These are phyloP conservation scores for Ogataea saltuana DNA, from an alignment of 805 yeast species.

Conservation along the genomic window DNA sequence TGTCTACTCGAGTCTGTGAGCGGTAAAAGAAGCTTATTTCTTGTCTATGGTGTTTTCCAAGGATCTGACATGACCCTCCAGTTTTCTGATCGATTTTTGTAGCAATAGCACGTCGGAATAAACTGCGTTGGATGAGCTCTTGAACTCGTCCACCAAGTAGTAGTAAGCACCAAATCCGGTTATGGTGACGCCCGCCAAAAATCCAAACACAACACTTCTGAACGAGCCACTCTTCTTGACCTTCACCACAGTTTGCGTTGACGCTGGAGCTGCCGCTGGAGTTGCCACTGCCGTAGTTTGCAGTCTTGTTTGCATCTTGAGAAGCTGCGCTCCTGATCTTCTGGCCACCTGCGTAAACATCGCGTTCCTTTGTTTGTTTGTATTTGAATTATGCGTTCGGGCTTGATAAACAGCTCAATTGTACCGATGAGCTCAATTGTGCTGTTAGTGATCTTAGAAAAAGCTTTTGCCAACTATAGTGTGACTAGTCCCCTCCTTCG, in stretches of 20 bases:
- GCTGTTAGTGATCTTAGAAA: no score
- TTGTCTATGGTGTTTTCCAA: slow-evolving; percentile 47
- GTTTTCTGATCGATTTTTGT: slow-evolving; percentile 63
- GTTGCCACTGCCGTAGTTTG: slow-evolving; percentile 22
- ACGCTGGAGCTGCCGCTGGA: slow-evolving; percentile 4
- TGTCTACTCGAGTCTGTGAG: slow-evolving; percentile 1
- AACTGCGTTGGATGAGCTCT: slow-evolving; percentile 67
- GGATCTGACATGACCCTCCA: slow-evolving; percentile 67
- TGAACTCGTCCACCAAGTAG: slow-evolving; percentile 76
- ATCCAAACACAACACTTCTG: slow-evolving; percentile 63
- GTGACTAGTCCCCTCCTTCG: neutral
- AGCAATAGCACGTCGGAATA: slow-evolving; percentile 73
- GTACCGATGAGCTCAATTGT: neutral
- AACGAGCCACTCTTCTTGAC: slow-evolving; percentile 30
- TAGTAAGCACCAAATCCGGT: slow-evolving; percentile 79
- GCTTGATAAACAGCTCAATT: neutral
- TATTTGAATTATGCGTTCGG: neutral
- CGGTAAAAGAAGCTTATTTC: slow-evolving; percentile 20
- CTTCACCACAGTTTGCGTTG: slow-evolving; percentile 9
- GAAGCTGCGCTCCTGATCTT: slow-evolving; percentile 7
- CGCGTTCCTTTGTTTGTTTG: neutral
- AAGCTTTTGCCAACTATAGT: no score
- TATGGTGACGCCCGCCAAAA: slow-evolving; percentile 69
- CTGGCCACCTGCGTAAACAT: slow-evolving; percentile 5
- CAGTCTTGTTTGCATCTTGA: slow-evolving; percentile 21